Evolutionary conservation across 2,329 filamentous ascomycete species (phyloP).

Genomic region (Paecilomyces sp.): DNA sequence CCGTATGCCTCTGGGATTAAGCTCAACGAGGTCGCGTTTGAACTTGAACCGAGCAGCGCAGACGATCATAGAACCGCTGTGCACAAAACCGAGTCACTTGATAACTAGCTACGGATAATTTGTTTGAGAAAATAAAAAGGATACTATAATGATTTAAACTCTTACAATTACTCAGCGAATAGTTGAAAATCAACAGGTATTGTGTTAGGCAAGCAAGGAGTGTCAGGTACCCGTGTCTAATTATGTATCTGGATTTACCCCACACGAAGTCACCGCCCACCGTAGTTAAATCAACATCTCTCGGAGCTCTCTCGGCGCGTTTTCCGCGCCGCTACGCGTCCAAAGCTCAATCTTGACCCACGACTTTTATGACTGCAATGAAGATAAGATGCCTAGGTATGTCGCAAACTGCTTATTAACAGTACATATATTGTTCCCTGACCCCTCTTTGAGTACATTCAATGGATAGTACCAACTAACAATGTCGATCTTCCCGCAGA

Average conservation of each 20-base stretch:
- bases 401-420: background rate
- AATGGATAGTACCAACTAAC: background rate
- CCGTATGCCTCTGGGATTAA: background rate
- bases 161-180: background rate
- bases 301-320: slow-evolving; percentile 16
- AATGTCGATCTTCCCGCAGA: slow-evolving; percentile 41
- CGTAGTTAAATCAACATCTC: background rate
- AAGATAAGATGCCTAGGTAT: slow-evolving; percentile 33
- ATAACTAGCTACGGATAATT: background rate
- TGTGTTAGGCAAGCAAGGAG: background rate
- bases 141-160: no score
- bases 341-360: slow-evolving; percentile 13
- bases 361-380: slow-evolving; percentile 14
- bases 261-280: background rate
- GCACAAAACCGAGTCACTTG: background rate
- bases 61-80: background rate
- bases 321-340: slow-evolving; percentile 27
- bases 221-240: background rate
- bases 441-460: background rate
- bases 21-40: background rate
- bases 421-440: background rate
- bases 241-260: background rate
- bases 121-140: background rate
- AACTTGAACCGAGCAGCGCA: background rate
- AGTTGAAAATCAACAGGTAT: background rate